These are phyloP conservation scores for Saccharomycopsis babjevae DNA, from an alignment of 805 yeast genomes.

Conservation along the genomic window DNA sequence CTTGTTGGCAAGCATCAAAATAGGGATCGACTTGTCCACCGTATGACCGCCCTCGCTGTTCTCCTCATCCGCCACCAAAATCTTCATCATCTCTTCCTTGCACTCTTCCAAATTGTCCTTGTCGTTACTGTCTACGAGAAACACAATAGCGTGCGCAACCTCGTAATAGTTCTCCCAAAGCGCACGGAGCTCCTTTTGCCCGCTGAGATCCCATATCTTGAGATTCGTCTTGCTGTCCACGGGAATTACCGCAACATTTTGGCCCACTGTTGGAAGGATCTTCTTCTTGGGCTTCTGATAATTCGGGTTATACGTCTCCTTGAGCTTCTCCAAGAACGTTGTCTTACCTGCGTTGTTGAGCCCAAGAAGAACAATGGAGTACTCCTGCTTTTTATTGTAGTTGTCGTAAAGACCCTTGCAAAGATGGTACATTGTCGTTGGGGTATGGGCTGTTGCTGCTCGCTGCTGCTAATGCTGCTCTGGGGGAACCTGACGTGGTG, in stretches of 20 bases:
- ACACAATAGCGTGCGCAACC: slow-evolving; percentile 84
- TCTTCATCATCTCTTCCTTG: slow-evolving; percentile 38
- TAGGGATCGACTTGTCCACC: slow-evolving; percentile 49
- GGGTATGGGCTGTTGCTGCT: background rate
- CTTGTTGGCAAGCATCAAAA: slow-evolving; percentile 90
- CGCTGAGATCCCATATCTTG: slow-evolving; percentile 95
- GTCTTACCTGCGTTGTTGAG: slow-evolving; percentile 96
- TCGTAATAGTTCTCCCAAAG: slow-evolving; percentile 84
- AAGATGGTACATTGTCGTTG: slow-evolving; percentile 59
- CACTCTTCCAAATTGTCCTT: slow-evolving; percentile 76
- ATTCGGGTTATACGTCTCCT: slow-evolving; percentile 39
- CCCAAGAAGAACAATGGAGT: slow-evolving; percentile 74
- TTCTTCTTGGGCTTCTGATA: slow-evolving; percentile 34
- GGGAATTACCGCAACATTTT: slow-evolving; percentile 53
- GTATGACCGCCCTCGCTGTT: slow-evolving; percentile 33
- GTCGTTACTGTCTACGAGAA: slow-evolving; percentile 88
- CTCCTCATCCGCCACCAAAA: slow-evolving; percentile 23
- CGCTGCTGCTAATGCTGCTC: background rate
- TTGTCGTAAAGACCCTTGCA: slow-evolving; percentile 50
- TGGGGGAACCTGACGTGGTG: background rate
- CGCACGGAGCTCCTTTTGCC: slow-evolving; percentile 74
- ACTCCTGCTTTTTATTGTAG: slow-evolving; percentile 55
- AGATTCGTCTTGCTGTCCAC: slow-evolving; percentile 36
- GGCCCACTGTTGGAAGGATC: slow-evolving; percentile 91
- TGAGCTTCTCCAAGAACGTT: slow-evolving; percentile 59